Percentiles rank a stretch among this genome's conserved stretches.
Conservation (phyloP, 1,284 basidiomycete genomes). For the Xerocomus minutiporus region DNA sequence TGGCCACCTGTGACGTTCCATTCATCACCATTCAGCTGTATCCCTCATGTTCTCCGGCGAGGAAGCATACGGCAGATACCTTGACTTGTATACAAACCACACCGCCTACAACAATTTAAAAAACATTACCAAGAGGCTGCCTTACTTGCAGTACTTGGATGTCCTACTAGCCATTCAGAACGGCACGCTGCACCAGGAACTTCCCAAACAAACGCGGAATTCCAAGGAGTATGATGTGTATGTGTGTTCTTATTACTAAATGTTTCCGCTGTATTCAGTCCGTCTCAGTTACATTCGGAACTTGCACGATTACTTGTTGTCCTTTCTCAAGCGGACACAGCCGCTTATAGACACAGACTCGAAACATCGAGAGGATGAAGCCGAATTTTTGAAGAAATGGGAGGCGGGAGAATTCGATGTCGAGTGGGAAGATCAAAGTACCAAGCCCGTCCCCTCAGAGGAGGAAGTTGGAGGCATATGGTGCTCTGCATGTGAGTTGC, state of each 20-base stretch:
- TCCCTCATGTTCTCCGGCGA: conserved; percentile 92
- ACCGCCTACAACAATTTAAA: conserved; percentile 88
- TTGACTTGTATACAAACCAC: conserved; percentile 90
- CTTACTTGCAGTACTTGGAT: conserved; percentile 91
- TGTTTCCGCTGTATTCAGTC: conserved; percentile 11
- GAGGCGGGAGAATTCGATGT: conserved; percentile 63
- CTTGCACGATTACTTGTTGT: conserved; percentile 80
- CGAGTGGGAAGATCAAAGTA: conserved; percentile 67
- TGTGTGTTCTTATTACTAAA: conserved; percentile 30
- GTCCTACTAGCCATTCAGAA: conserved; percentile 61
- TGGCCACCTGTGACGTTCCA: conserved; percentile 4
- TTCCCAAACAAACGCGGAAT: conserved; percentile 68
- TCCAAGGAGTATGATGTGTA: conserved; percentile 78
- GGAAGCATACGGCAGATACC: conserved; percentile 90
- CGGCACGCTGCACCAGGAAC: conserved; percentile 61
- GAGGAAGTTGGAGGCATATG: conserved; percentile 70
- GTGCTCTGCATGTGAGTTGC: conserved; percentile 87
- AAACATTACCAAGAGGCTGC: conserved; percentile 71
- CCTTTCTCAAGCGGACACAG: conserved; percentile 83
- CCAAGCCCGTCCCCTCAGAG: conserved; percentile 41
- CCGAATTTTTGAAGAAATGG: conserved; percentile 80
- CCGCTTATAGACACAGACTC: conserved; percentile 81
- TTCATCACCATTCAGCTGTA: conserved; percentile 53
- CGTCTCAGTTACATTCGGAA: conserved; percentile 70
- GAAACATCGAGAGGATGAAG: conserved; percentile 60